Conservation (phyloP, 164 flowering plant species). For the Stephania japonica region DNA sequence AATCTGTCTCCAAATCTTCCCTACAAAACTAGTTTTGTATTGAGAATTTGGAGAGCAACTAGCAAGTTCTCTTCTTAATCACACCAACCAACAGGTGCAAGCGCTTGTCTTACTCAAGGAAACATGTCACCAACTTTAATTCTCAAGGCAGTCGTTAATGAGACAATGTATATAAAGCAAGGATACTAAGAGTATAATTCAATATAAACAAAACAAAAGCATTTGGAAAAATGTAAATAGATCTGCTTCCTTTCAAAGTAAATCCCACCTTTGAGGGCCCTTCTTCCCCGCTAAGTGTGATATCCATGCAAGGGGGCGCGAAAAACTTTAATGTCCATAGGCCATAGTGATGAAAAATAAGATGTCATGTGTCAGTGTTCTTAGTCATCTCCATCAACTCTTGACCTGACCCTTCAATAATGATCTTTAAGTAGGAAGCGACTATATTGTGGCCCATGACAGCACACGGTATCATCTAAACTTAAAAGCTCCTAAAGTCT, state of each 20-base stretch:
- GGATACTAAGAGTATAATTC: not conserved
- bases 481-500: too few relatives aligned
- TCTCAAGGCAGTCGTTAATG: not conserved
- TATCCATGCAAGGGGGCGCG: not conserved
- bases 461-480: too few relatives aligned
- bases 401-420: too few relatives aligned
- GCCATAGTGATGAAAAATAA: too few relatives aligned
- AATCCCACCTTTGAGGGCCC: not conserved
- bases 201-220: not conserved
- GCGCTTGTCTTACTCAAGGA: not conserved
- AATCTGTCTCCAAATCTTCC: not conserved
- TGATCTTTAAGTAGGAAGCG: too few relatives aligned
- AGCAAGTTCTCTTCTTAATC: not conserved
- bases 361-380: not conserved
- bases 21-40: not conserved
- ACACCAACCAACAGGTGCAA: not conserved
- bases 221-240: not conserved
- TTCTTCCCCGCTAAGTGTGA: not conserved
- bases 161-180: not conserved
- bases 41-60: not conserved
- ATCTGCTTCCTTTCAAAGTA: not conserved
- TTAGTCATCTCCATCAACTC: not conserved
- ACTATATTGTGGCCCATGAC: too few relatives aligned
- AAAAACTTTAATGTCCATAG: too few relatives aligned
- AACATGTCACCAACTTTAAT: not conserved